Conservation (phyloP, 2,329 filamentous ascomycete genomes). For the Hirsutella rhossiliensis region DNA sequence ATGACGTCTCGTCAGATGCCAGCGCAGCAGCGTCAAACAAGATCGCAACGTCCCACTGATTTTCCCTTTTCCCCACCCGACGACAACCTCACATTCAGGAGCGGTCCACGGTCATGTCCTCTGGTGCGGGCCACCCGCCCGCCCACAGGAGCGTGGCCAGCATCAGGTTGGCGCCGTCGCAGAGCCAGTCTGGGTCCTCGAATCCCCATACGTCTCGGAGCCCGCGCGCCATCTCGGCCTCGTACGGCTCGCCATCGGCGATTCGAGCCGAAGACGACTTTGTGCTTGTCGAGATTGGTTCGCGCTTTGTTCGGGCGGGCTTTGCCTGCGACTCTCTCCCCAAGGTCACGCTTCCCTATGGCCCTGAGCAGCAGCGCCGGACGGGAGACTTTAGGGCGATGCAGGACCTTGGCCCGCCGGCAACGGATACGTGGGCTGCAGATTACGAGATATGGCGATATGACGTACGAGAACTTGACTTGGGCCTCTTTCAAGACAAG, state of each 20-base stretch:
- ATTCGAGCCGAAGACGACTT: slow-evolving; percentile 71
- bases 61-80: not conserved
- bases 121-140: slow-evolving; percentile 29
- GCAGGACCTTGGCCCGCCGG: slow-evolving; percentile 35
- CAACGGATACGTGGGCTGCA: slow-evolving; percentile 45
- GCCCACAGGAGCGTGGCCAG: slow-evolving; percentile 47
- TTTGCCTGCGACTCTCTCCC: slow-evolving; percentile 76
- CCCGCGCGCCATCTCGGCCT: slow-evolving; percentile 33
- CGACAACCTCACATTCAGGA: not conserved
- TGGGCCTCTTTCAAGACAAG: slow-evolving; percentile 75
- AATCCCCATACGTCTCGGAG: slow-evolving; percentile 48
- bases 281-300: slow-evolving; percentile 71
- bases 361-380: slow-evolving; percentile 63
- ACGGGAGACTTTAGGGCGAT: slow-evolving; percentile 72
- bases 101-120: slow-evolving; percentile 25
- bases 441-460: slow-evolving; percentile 67
- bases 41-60: not conserved
- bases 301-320: slow-evolving; percentile 66
- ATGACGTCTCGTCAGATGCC: not conserved
- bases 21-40: not conserved
- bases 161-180: slow-evolving; percentile 34
- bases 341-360: slow-evolving; percentile 58
- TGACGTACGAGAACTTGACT: slow-evolving; percentile 60
- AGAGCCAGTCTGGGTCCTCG: slow-evolving; percentile 19
- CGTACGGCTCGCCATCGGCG: slow-evolving; percentile 47